These are phyloP conservation scores for Neurospora crassa DNA, from an alignment of 2,329 filamentous ascomycete species.

Conservation along the genomic window DNA sequence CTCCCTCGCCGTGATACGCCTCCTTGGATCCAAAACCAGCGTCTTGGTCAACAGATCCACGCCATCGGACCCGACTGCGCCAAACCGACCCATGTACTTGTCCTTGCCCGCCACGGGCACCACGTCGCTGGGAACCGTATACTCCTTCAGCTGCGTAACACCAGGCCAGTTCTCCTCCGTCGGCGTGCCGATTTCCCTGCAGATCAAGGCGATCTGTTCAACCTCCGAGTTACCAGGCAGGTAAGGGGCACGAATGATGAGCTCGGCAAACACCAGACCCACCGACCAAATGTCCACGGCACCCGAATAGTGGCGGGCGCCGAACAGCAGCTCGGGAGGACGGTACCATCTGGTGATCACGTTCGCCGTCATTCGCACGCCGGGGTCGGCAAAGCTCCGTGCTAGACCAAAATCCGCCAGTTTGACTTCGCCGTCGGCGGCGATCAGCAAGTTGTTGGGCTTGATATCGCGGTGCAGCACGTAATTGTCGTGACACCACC, in stretches of 20 bases:
- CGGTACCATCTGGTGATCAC: constrained; percentile 97
- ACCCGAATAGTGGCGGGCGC: constrained; percentile 78
- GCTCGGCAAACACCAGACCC: constrained; percentile 85
- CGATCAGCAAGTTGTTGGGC: constrained; percentile 94
- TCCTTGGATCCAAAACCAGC: constrained; percentile 76
- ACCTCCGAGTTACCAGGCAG: constrained; percentile 78
- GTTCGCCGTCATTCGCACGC: constrained; percentile 79
- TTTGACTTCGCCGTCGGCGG: constrained; percentile 86
- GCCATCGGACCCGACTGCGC: constrained; percentile 69
- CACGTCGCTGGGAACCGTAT: constrained; percentile 49
- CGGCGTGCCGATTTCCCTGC: constrained; percentile 77
- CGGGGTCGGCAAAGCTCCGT: constrained; percentile 79
- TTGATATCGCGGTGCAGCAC: constrained; percentile 97
- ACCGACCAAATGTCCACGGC: constrained; percentile 93
- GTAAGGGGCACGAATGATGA: constrained; percentile 74
- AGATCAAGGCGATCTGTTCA: constrained; percentile 77
- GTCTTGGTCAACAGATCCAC: constrained; percentile 84
- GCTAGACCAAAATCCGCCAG: constrained; percentile 97
- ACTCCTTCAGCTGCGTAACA: constrained; percentile 70
- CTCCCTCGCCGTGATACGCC: constrained; percentile 65
- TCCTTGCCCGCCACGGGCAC: constrained; percentile 56
- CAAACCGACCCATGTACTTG: constrained; percentile 68
- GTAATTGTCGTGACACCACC: constrained; percentile 94
- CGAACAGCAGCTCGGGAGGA: constrained; percentile 87
- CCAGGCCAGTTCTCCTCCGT: constrained; percentile 95